Evolutionary conservation across 176 grass and related monocot genomes (phyloP).

Genomic region (Typha latifolia): DNA sequence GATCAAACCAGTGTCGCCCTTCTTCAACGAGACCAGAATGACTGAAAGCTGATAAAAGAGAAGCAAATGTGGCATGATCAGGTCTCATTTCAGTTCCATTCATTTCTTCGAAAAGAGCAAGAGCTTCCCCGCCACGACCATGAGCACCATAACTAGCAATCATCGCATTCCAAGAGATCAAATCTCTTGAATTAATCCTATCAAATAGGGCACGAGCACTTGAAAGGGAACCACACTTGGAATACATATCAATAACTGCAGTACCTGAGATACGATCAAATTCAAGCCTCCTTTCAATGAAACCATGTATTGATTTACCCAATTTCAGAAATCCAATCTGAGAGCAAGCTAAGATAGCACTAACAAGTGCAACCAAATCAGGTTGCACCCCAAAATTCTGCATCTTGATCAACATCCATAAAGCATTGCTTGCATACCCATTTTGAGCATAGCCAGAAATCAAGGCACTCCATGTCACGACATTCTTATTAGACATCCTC

Average conservation of each 20-base stretch:
- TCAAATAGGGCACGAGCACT: conserved; percentile 35
- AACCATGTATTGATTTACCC: conserved; percentile 50
- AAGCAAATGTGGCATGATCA: conserved; percentile 51
- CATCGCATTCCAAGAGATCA: conserved; percentile 58
- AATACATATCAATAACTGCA: conserved; percentile 53
- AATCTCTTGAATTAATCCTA: conserved; percentile 29
- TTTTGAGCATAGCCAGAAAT: conserved; percentile 42
- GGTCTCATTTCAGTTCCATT: conserved; percentile 23
- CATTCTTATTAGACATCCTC: conserved; percentile 26
- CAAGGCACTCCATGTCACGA: conserved; percentile 33
- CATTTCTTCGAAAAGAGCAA: conserved; percentile 38
- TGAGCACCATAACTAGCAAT: conserved; percentile 42
- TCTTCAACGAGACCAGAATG: conserved; percentile 56
- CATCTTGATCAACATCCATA: conserved; percentile 39
- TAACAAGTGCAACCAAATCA: conserved; percentile 27
- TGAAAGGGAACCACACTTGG: conserved; percentile 45
- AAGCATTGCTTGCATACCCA: conserved; percentile 28
- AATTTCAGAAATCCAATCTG: conserved; percentile 42
- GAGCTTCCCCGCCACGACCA: conserved; percentile 39
- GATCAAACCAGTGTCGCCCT: conserved; percentile 42
- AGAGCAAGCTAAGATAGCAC: conserved; percentile 37
- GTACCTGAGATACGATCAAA: conserved; percentile 27
- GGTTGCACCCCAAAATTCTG: conserved; percentile 21
- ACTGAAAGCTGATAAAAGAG: conserved; percentile 55
- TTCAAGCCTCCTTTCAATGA: conserved; percentile 33